phyloP scores from a whole-genome alignment of 2,329 filamentous ascomycete genomes.

The Fonsecaea nubica region DNA sequence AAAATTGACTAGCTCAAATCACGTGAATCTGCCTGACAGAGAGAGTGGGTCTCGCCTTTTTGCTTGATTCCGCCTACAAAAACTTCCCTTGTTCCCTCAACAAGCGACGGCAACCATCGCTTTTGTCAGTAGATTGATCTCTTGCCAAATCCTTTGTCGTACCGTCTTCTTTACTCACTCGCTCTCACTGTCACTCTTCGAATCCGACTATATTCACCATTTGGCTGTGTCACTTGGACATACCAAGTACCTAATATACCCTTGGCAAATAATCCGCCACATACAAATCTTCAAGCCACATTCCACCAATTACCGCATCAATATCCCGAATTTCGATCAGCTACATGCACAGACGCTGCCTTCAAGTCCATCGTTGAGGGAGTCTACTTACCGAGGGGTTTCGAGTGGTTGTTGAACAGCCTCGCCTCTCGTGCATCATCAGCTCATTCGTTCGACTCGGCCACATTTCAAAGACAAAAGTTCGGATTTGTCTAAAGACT shows the following conservation, averaged over 20 bases:
- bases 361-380: neutral
- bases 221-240: neutral
- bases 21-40: conserved; percentile 7
- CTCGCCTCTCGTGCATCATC: neutral
- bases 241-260: neutral
- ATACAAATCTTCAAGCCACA: conserved; percentile 4
- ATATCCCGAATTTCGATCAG: neutral
- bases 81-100: conserved; percentile 8
- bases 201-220: neutral
- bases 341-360: neutral
- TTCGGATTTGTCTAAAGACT: neutral
- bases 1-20: neutral
- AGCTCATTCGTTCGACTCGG: neutral
- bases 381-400: neutral
- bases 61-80: conserved; percentile 3
- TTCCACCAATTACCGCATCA: neutral
- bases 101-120: neutral
- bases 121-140: neutral
- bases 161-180: neutral
- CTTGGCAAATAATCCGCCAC: conserved; percentile 2
- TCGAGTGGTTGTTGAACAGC: neutral
- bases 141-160: neutral
- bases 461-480: neutral
- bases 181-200: neutral
- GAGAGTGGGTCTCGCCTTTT: neutral